Percentiles rank a stretch among this genome's conserved stretches.
phyloP scores from a whole-genome alignment of 306 rosid genomes.

The Mimosa pudica region DNA sequence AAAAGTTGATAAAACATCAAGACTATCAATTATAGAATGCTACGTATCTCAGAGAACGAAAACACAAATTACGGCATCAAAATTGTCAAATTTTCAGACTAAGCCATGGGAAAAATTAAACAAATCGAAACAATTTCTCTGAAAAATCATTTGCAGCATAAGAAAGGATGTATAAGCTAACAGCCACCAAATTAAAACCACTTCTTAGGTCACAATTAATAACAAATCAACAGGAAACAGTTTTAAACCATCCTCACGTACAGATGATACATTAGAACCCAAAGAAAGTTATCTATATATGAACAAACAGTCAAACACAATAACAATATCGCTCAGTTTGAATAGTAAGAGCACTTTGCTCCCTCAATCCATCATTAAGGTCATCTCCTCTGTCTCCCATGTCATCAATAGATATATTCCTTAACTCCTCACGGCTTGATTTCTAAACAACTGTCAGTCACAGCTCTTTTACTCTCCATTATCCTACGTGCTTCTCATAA shows the following conservation, averaged over 20 bases:
- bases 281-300: background rate
- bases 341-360: background rate
- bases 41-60: background rate
- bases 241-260: background rate
- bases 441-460: background rate
- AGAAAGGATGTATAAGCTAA: conserved; percentile 1
- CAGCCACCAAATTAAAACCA: background rate
- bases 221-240: background rate
- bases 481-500: background rate
- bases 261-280: background rate
- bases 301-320: background rate
- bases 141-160: conserved; percentile 23
- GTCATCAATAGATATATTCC: conserved; percentile 5
- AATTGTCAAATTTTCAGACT: background rate
- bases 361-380: background rate
- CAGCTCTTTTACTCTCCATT: background rate
- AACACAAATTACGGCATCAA: background rate
- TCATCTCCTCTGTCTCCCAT: background rate
- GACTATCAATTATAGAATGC: conserved; percentile 16
- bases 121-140: background rate
- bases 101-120: conserved; percentile 7
- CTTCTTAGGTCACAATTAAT: background rate
- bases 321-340: too few relatives aligned
- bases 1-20: conserved; percentile 28
- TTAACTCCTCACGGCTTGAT: background rate